phyloP scores from a whole-genome alignment of 2,329 filamentous ascomycete species.

The Ceratocystiopsis sp. region DNA sequence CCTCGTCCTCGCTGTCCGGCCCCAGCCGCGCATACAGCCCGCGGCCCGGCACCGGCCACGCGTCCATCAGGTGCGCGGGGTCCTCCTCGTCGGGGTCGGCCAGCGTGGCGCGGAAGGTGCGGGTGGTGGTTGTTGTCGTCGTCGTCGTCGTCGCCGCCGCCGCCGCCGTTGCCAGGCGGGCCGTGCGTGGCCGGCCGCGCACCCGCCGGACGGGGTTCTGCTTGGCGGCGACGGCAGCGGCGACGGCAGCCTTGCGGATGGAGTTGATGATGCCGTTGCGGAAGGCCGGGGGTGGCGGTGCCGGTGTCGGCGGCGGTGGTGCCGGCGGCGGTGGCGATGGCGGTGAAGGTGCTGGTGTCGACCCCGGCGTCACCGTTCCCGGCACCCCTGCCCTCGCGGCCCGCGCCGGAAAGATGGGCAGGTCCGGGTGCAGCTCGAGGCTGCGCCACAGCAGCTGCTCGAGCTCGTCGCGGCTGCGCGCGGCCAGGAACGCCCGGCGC shows the following conservation, averaged over 20 bases:
- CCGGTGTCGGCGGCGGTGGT: conserved; percentile 10
- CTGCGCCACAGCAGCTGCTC: conserved; percentile 48
- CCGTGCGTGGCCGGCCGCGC: not conserved
- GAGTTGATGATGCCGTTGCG: conserved; percentile 5
- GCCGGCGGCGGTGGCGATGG: conserved; percentile 18
- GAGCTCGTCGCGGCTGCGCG: conserved; percentile 41
- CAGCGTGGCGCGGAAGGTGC: conserved; percentile 9
- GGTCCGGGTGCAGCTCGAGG: conserved; percentile 41
- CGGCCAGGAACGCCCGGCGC: conserved; percentile 46
- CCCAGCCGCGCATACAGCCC: conserved; percentile 13
- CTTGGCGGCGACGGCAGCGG: not conserved
- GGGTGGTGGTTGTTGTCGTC: not conserved
- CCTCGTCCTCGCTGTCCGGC: conserved; percentile 15
- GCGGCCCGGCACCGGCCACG: conserved; percentile 9
- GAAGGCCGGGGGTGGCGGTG: not conserved
- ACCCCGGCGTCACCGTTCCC: conserved; percentile 13
- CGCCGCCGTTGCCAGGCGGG: not conserved
- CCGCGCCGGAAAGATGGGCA: conserved; percentile 42
- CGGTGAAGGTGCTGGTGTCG: too few relatives aligned
- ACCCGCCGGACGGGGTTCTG: not conserved
- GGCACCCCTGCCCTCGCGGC: conserved; percentile 7
- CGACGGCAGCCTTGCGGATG: conserved; percentile 1
- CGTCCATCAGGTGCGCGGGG: conserved; percentile 7
- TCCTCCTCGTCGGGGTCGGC: conserved; percentile 10
- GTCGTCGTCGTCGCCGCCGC: too few relatives aligned